Evolutionary conservation across 805 yeast species (phyloP).

Genomic region (Kodamaea kaohsiungensis): DNA sequence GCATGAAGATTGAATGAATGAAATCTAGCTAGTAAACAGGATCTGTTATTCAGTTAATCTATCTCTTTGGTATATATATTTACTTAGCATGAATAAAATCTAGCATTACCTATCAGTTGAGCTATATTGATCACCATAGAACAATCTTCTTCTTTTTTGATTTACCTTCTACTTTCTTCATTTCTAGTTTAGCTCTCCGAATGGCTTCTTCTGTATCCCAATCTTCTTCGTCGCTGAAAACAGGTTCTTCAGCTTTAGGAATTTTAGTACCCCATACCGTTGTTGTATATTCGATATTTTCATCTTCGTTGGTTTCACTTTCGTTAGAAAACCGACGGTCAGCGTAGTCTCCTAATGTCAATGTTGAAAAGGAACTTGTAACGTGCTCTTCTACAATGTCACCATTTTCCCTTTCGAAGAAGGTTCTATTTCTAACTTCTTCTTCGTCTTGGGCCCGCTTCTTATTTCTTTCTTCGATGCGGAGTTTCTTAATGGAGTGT

Average conservation of each 20-base stretch:
- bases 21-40: background rate
- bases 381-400: conserved; percentile 13
- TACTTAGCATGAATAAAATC: background rate
- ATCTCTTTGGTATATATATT: background rate
- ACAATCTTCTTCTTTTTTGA: conserved; percentile 51
- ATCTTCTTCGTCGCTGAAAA: conserved; percentile 35
- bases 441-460: conserved; percentile 56
- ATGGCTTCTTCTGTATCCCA: conserved; percentile 55
- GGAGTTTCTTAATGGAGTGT: conserved; percentile 46
- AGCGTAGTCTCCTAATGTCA: conserved; percentile 37
- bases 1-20: background rate
- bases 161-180: conserved; percentile 34
- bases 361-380: conserved; percentile 6
- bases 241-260: conserved; percentile 40
- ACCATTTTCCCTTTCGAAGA: conserved; percentile 60
- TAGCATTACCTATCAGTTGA: too few relatives aligned
- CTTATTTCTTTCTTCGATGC: conserved; percentile 62
- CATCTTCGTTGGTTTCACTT: background rate
- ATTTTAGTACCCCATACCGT: conserved; percentile 81
- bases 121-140: conserved; percentile 21
- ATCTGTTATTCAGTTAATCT: too few relatives aligned
- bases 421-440: conserved; percentile 58
- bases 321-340: conserved; percentile 12
- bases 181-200: conserved; percentile 51
- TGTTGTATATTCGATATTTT: conserved; percentile 32